phyloP scores from a whole-genome alignment of 768 basidiomycete species.

The Inosperma sp. region DNA sequence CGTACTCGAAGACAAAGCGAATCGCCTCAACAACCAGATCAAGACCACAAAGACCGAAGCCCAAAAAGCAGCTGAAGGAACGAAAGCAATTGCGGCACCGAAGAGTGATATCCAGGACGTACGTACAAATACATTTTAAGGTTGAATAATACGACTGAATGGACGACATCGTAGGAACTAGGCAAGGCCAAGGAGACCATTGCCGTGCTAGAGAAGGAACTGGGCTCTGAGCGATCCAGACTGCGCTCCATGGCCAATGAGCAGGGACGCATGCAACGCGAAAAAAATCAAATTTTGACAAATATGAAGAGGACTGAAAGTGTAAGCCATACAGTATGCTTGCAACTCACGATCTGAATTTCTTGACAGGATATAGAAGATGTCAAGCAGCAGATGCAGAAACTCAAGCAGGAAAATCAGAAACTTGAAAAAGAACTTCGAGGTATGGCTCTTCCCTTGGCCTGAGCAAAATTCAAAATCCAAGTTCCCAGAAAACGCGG shows the following conservation, averaged over 20 bases:
- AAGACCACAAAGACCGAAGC: slow-evolving; percentile 54
- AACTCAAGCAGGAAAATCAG: slow-evolving; percentile 68
- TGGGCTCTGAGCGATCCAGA: slow-evolving; percentile 66
- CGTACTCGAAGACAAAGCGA: slow-evolving; percentile 65
- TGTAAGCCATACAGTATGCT: too few species aligned
- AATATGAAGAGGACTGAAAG: slow-evolving; percentile 70
- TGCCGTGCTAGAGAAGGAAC: slow-evolving; percentile 62
- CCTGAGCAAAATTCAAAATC: too few species aligned
- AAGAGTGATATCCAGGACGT: slow-evolving; percentile 54
- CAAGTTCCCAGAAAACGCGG: slow-evolving; percentile 47
- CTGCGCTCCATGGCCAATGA: slow-evolving; percentile 60
- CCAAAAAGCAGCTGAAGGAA: slow-evolving; percentile 50
- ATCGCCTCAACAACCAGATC: slow-evolving; percentile 59
- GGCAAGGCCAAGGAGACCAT: slow-evolving; percentile 62
- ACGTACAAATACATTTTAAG: slow-evolving; percentile 20
- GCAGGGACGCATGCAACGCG: slow-evolving; percentile 56
- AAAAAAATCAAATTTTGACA: slow-evolving; percentile 57
- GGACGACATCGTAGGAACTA: slow-evolving; percentile 51
- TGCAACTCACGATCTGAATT: too few species aligned
- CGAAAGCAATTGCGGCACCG: slow-evolving; percentile 45
- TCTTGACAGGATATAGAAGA: slow-evolving; percentile 74
- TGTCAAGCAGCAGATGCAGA: slow-evolving; percentile 62
- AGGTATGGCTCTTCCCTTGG: slow-evolving; percentile 42
- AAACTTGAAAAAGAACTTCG: slow-evolving; percentile 71
- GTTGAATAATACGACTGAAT: neutral